Evolutionary conservation across 305 asterid species (phyloP).

Genomic region (Ajuga reptans): DNA sequence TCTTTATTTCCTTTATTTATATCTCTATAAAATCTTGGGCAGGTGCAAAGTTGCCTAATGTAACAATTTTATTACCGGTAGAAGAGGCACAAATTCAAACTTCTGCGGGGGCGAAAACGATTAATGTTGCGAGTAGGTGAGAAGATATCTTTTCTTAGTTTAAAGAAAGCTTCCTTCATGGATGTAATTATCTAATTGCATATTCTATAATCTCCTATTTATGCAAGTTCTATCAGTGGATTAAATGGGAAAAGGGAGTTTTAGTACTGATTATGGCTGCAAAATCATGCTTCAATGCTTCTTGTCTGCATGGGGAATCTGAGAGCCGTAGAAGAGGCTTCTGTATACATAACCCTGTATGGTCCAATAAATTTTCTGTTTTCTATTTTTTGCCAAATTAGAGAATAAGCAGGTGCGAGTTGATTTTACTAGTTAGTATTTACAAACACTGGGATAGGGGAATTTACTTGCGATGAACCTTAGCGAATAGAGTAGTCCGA

Average conservation of each 20-base stretch:
- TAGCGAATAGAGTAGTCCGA: background rate
- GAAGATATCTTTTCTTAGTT: slow-evolving; percentile 22
- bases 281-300: background rate
- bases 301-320: background rate
- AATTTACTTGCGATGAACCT: background rate
- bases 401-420: no score
- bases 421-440: background rate
- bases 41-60: slow-evolving; percentile 87
- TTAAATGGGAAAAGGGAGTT: background rate
- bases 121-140: slow-evolving; percentile 76
- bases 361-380: background rate
- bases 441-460: background rate
- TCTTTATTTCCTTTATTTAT: slow-evolving; percentile 3
- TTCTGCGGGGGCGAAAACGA: slow-evolving; percentile 51
- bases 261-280: background rate
- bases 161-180: slow-evolving; percentile 9
- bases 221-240: background rate
- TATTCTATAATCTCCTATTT: background rate
- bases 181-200: slow-evolving; percentile 15
- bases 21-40: slow-evolving; percentile 25
- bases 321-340: background rate
- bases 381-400: no score
- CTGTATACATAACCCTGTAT: background rate
- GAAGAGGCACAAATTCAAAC: slow-evolving; percentile 59
- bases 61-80: slow-evolving; percentile 56